Evolutionary conservation across 352 stramenopile genomes (phyloP), one percentile per base, ranked within the genome.

Genomic region (Phytophthora quininea): DNA sequence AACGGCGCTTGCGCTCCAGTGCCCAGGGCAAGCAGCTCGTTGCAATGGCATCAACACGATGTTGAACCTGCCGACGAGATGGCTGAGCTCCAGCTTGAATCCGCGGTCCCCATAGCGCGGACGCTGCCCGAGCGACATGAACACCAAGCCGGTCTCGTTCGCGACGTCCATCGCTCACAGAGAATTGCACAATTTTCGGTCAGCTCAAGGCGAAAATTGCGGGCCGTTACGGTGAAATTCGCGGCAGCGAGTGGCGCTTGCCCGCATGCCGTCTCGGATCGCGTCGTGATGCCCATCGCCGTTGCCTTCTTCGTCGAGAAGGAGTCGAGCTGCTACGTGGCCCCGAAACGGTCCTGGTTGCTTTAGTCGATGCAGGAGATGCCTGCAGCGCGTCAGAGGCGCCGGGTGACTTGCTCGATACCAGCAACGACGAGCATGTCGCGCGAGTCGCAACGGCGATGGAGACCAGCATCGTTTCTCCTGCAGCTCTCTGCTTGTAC

Each of bases 31-130:
- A 59, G 43, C 43, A 29, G 43, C 12, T 29, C 12, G 4, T 27
- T 12, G 43, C 43, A 49, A 49, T 40, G 35, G 43, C 12, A 49
- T 46, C 3, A 15, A 46, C 11, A 10, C 14, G 38, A 24, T 5
- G 3, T 49, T 49, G 43, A 49, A 49, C 43, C 35, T 40, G 29
- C 47, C 30, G 58, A 53, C 49, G 47, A 53, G 11, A 33, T 33
- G 47, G 29, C 46, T n/a, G 46, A 55, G 56, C 19, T 29, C 27
- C 52, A 50, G 43, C 29, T 61, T 53, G 62, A 54, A 65, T 55
- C 50, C 42, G 24, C 32, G 46, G 19, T 49, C 46, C 30, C 58
- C 47, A 71, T 54, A 68, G 64, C 64, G 66, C 54, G 66, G 62
- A 48, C 66, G 69, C 11, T 19, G 37, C 4, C 19, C 31, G 27